Evolutionary conservation across 2,329 filamentous ascomycete species (phyloP), one percentile per base, ranked within the genome.

Genomic region (Aspergillus terreus): DNA sequence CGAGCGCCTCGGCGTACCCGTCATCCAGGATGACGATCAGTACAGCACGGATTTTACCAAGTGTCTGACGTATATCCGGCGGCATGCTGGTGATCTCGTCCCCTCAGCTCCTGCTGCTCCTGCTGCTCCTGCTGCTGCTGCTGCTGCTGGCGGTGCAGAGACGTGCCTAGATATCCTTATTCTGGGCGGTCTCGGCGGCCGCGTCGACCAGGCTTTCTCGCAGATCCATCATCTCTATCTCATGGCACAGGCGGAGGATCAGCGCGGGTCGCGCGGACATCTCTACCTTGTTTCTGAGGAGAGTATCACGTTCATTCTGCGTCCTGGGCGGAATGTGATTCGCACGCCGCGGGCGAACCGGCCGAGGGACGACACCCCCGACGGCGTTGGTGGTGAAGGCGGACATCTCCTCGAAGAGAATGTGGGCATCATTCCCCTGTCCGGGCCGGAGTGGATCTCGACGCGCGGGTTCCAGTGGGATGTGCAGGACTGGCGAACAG

Each of bases 21-120:
- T 97, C 48, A 78, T 90, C 57, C 76, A 84, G 60, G 84, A 92
- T 57, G 68, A 78, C n/a, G 89, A 95, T 66, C 90, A 97, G 70
- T 82, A 95, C 61, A 87, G 86, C 17, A 96, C 94, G 25, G 94
- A 99, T 70, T 96, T 97, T 62, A 85, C 82, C 61, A 99, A 99
- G 76, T 89, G 84, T 62, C 81, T 87, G 59, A 77, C 71, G 58
- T 86, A 80, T 71, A 79, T 84, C 56, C 80, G 79, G 44, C 60
- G 46, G 4, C 64, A 68, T 46, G 60, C 56, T 5, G 46, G 50
- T 27, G 59, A 63, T 10, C 67, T 70, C 35, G 53, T 66, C 33
- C 30, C 43, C n/a, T 6, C 51, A 15, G 14, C 25, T 46, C 40
- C 44, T 52, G 40, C 27, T 17, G 17, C 17, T 52, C 38, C 27